Evolutionary conservation across 305 asterid species (phyloP), one percentile per base, ranked within the genome.

Genomic region (Fraxinus nigra): DNA sequence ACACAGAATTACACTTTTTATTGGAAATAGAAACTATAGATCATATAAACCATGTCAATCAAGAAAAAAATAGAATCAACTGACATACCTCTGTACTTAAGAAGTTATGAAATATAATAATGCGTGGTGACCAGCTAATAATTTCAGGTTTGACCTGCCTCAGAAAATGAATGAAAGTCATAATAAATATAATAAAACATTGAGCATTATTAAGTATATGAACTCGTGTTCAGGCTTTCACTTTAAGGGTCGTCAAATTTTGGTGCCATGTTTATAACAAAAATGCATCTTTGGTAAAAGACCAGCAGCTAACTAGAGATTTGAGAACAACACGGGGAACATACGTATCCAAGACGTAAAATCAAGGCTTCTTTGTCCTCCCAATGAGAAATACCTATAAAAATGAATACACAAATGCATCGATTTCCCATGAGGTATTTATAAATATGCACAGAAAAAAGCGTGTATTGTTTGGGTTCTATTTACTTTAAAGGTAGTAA

Each of bases 81-180:
- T 54, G 56, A 54, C 89, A 35, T 89, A 94, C 98, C 97, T 94
- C 95, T 0, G 85, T 59, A 84, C 98, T 94, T 87, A 94, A 88
- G 89, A 94, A 94, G 90, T 91, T 90, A 77, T 88, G 97, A 79
- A 90, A 90, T 72, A 91, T 79, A 51, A 91, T 78, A 78, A 94
- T 86, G 48, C 98, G 90, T 8, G 98, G 98, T 37, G 91, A 80
- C 97, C 96, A 94, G 92, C 90, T 91, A 79, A 93, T 48, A 84
- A 94, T 83, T 90, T 92, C 98, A 83, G 98, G 97, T 84, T 88
- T 93, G 63, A 94, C 93, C 98, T 94, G 88, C 85, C 85, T 35
- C 84, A 80, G 75, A 70, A 32, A 51, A 77, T 70, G 33, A 77
- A 77, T 16, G 37, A 76, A 78, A 56, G 70, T 56, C 13, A 75